Evolutionary conservation across 2,329 filamentous ascomycete species (phyloP), one percentile per base, ranked within the genome.

Genomic region (Xylariaceae sp.): DNA sequence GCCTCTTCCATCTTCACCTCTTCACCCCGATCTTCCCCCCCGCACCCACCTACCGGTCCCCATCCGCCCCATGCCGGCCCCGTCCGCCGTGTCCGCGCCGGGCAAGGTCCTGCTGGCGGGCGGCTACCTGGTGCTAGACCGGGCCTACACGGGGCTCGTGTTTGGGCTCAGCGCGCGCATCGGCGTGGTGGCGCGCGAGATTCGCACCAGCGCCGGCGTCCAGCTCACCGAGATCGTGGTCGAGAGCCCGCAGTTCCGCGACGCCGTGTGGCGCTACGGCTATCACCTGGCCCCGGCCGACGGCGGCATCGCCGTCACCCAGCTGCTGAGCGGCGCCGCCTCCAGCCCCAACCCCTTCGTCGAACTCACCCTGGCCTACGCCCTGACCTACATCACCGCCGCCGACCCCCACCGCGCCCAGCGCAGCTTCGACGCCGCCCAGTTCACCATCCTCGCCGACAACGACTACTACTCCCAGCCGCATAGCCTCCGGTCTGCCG

Each of bases 101-200:
- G 92, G 92, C 49, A 98, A 98, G 67, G 92, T 98, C 40, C 75
- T 98, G 44, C 75, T 96, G 34, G 87, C 90, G 4, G 92, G 92
- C 43, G 92, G 92, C 41, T 98, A 96, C 61, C 78, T 96, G 29
- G 90, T 95, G 15, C 79, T 98, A 29, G 90, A 96, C 64, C 78
- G 85, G 40, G 68, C 74, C 40, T 88, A 95, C 61, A 92, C 83
- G 3, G 90, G 81, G 18, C 63, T 86, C 35, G 72, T 86, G 40
- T 72, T 81, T 51, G 78, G 78, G 19, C 71, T 84, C 36, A 74
- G 74, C 51, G 76, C 80, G 28, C 67, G 80, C 43, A 80, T 85
- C 62, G 79, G 79, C 46, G 72, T 80, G 39, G 55, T 81, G 38
- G 73, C 76, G 7, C 61, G 65, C 31, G 66, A 70, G 43, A 74